A percentile compares a stretch with the other conserved stretches of the same genome.
phyloP scores from a whole-genome alignment of 225 moss, liverwort and hornwort species.

The Pseudoscleropodium purum region DNA sequence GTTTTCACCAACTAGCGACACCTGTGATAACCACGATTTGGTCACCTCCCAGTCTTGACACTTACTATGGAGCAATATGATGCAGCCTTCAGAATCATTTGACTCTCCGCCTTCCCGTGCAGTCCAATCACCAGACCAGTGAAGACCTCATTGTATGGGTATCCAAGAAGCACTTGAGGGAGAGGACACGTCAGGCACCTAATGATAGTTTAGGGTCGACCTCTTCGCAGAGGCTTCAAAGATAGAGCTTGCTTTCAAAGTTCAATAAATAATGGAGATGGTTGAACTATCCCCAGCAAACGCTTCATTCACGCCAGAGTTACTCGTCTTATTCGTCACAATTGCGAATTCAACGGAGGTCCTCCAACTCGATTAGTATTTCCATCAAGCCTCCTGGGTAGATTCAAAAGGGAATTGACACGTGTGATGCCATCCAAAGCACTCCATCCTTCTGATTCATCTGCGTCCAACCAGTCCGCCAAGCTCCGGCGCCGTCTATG shows the following conservation, averaged over 20 bases:
- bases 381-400: conserved; percentile 36
- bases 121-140: not conserved
- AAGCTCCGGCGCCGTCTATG: conserved; percentile 31
- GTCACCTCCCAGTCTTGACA: not conserved
- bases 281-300: not conserved
- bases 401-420: conserved; percentile 39
- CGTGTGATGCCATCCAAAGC: conserved; percentile 47
- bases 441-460: conserved; percentile 32
- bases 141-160: not conserved
- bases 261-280: not conserved
- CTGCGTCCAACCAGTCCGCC: conserved; percentile 49
- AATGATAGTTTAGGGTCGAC: not conserved
- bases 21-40: not conserved
- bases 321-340: not conserved
- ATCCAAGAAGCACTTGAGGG: not conserved
- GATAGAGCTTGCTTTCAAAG: not conserved
- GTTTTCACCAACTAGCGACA: not conserved
- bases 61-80: not conserved
- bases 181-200: too few relatives aligned
- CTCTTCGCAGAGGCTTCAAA: not conserved
- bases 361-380: not conserved
- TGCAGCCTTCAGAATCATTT: not conserved
- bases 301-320: not conserved
- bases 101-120: not conserved
- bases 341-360: not conserved